Conservation (phyloP, 2,329 filamentous ascomycete species). For the Alternaria postmessia region DNA sequence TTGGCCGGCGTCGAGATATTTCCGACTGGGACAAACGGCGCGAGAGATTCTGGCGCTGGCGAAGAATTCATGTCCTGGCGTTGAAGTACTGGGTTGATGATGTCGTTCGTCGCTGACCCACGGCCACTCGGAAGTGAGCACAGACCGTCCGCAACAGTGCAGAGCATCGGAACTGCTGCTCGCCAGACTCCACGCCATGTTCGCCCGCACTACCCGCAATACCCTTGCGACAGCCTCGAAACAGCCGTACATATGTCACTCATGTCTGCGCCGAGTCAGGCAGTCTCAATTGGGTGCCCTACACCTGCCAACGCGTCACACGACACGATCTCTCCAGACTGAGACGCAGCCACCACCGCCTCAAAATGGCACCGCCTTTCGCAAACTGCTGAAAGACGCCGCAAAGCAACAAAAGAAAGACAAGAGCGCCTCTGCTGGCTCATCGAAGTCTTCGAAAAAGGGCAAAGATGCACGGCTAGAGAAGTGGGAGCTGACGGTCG, state of each 20-base stretch:
- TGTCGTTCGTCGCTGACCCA: constrained; percentile 6
- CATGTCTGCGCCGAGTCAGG: constrained; percentile 35
- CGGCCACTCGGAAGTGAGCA: constrained; percentile 35
- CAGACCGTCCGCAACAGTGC: constrained; percentile 34
- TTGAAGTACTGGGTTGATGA: constrained; percentile 5
- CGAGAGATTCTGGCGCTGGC: constrained; percentile 11
- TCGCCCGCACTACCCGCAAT: constrained; percentile 31
- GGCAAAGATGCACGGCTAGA: constrained; percentile 40
- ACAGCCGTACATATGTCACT: constrained; percentile 40
- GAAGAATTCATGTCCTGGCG: neutral
- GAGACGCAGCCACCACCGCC: constrained; percentile 19
- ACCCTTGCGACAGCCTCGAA: constrained; percentile 31
- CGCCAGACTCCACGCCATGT: constrained; percentile 40
- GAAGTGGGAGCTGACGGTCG: constrained; percentile 92
- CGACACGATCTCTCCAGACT: constrained; percentile 36
- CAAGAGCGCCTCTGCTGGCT: constrained; percentile 9
- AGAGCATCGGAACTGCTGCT: constrained; percentile 22
- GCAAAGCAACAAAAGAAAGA: constrained; percentile 46
- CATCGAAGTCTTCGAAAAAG: constrained; percentile 18
- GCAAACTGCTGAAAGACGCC: constrained; percentile 50
- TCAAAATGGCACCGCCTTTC: constrained; percentile 44
- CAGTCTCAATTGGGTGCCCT: constrained; percentile 24
- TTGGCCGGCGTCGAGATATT: neutral
- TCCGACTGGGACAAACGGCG: constrained; percentile 3
- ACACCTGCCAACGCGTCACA: neutral